phyloP scores from a whole-genome alignment of 306 rosid species.

The Pterocarpus macrocarpus region DNA sequence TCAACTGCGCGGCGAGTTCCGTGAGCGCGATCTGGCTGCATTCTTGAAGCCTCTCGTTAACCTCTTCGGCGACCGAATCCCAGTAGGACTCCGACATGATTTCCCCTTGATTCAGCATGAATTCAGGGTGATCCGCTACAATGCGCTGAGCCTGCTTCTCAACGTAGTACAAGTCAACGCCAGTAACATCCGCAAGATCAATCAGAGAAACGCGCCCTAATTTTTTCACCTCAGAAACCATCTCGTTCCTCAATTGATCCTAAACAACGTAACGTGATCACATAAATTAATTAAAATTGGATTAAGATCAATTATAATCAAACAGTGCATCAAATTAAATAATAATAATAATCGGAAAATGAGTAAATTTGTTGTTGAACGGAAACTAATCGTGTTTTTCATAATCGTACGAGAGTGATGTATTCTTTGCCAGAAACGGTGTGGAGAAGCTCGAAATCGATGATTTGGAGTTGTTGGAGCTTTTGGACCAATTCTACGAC shows the following conservation, averaged over 20 bases:
- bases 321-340: background rate
- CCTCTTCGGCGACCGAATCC: conserved; percentile 90
- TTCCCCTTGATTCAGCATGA: conserved; percentile 91
- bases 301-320: conserved; percentile 13
- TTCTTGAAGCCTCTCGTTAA: conserved; percentile 96
- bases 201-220: conserved; percentile 84
- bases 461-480: conserved; percentile 88
- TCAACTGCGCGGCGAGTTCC: conserved; percentile 86
- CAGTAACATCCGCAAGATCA: conserved; percentile 83
- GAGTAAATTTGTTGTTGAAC: background rate
- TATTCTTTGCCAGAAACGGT: conserved; percentile 97
- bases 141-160: conserved; percentile 82
- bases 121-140: conserved; percentile 61
- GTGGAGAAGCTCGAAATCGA: conserved; percentile 96
- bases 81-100: conserved; percentile 83
- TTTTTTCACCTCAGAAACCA: conserved; percentile 73
- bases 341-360: background rate
- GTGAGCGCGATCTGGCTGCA: conserved; percentile 92
- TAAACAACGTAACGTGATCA: conserved; percentile 28
- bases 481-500: conserved; percentile 96
- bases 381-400: background rate
- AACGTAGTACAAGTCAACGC: conserved; percentile 88
- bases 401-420: conserved; percentile 80
- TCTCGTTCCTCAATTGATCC: conserved; percentile 93
- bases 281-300: background rate